Conservation (phyloP, 2,329 filamentous ascomycete genomes). For the Pseudopyricularia cyperi region DNA sequence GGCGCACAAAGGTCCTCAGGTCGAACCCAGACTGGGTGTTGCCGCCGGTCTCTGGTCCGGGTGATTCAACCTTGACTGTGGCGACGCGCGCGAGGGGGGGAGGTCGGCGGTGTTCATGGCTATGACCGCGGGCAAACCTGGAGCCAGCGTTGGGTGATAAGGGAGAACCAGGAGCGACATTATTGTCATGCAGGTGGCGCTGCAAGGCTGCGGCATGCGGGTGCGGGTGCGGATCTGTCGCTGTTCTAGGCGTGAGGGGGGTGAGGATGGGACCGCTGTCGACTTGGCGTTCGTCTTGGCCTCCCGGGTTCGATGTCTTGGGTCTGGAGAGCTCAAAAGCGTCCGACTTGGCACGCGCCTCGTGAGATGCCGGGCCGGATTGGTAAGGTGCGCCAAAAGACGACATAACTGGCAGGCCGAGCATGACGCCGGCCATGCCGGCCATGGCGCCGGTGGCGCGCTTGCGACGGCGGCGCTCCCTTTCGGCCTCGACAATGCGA, state of each 20-base stretch:
- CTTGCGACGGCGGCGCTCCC: conserved; percentile 14
- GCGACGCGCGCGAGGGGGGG: not conserved
- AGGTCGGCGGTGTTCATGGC: not conserved
- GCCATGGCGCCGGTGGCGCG: conserved; percentile 7
- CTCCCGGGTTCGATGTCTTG: not conserved
- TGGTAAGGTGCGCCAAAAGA: not conserved
- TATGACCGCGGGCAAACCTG: not conserved
- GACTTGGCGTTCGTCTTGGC: not conserved
- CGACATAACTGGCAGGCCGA: not conserved
- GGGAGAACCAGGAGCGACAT: not conserved
- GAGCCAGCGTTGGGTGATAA: not conserved
- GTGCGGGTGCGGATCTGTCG: too few relatives aligned
- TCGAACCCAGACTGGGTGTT: conserved; percentile 11
- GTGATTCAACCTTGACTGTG: not conserved
- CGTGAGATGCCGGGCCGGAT: not conserved
- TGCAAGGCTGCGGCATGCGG: not conserved
- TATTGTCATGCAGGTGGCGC: not conserved
- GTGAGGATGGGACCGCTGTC: too few relatives aligned
- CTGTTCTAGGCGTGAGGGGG: too few relatives aligned
- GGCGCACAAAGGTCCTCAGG: conserved; percentile 18
- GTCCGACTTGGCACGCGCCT: not conserved
- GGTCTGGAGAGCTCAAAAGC: not conserved
- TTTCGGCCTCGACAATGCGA: conserved; percentile 32
- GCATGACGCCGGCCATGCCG: conserved; percentile 1
- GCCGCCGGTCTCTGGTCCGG: not conserved